Percentiles rank a stretch among this genome's conserved stretches.
These are phyloP conservation scores for Ulota crispa DNA, from an alignment of 225 moss, liverwort and hornwort species.

Conservation along the genomic window DNA sequence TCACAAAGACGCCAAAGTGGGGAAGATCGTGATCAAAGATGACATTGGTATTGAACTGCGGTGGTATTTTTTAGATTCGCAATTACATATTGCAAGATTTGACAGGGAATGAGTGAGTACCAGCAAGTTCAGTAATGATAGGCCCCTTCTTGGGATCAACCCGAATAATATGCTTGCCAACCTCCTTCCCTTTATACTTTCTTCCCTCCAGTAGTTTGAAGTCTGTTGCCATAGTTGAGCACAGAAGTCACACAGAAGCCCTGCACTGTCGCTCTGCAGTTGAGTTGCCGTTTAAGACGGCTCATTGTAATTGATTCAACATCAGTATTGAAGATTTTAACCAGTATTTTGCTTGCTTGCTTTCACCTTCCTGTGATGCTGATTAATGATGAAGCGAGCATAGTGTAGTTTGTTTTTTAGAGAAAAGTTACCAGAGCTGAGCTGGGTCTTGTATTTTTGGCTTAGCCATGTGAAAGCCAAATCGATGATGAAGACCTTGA, in stretches of 20 bases:
- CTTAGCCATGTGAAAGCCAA: constrained; percentile 71
- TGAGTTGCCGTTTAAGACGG: not conserved
- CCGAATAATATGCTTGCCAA: constrained; percentile 62
- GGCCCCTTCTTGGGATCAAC: constrained; percentile 57
- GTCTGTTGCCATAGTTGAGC: constrained; percentile 39
- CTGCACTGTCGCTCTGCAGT: constrained; percentile 17
- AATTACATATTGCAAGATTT: not conserved
- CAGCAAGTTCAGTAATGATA: constrained; percentile 59
- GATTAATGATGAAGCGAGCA: constrained; percentile 1
- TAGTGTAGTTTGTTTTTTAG: not conserved
- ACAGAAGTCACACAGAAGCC: constrained; percentile 17
- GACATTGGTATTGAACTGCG: not conserved
- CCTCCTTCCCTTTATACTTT: constrained; percentile 73
- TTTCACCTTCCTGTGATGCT: not conserved
- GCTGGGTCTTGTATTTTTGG: constrained; percentile 65
- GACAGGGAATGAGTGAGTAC: constrained; percentile 19
- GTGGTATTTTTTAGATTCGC: not conserved
- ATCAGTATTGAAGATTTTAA: not conserved
- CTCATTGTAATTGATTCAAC: not conserved
- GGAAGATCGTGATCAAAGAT: not conserved
- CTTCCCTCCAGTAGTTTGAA: constrained; percentile 62
- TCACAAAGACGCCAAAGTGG: not conserved
- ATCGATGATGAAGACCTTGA: constrained; percentile 68
- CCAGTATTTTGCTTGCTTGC: not conserved
- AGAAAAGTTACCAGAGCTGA: constrained; percentile 44